phyloP scores from a whole-genome alignment of 176 grass and related monocot species.

The Hyparrhenia diplandra region DNA sequence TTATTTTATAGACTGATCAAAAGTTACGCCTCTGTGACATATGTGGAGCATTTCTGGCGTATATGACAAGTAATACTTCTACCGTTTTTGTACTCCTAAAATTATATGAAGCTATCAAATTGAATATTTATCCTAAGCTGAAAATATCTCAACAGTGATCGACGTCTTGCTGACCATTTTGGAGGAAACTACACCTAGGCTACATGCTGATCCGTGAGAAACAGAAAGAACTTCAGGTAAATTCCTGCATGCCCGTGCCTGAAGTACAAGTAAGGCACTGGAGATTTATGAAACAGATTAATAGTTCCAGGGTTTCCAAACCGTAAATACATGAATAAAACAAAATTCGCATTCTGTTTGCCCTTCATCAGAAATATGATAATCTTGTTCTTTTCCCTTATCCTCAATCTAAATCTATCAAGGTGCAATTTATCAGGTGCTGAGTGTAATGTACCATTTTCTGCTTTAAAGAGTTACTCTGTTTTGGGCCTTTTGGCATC shows the following conservation, averaged over 20 bases:
- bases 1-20: conserved; percentile 83
- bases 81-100: neutral
- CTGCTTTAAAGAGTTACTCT: conserved; percentile 68
- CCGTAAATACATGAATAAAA: conserved; percentile 6
- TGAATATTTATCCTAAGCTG: neutral
- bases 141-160: conserved; percentile 58
- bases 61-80: conserved; percentile 61
- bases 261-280: neutral
- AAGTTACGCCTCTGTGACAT: conserved; percentile 97
- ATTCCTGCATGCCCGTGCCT: conserved; percentile 1
- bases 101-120: neutral
- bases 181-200: conserved; percentile 95
- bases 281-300: conserved; percentile 12
- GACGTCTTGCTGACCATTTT: conserved; percentile 98
- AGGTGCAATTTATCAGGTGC: conserved; percentile 60
- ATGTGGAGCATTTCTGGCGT: conserved; percentile 97
- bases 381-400: conserved; percentile 6
- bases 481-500: conserved; percentile 64
- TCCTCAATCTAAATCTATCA: conserved; percentile 35
- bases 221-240: conserved; percentile 79
- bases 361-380: conserved; percentile 20
- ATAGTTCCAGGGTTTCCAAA: conserved; percentile 2
- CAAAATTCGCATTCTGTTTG: conserved; percentile 14
- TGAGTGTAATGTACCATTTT: conserved; percentile 61
- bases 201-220: conserved; percentile 98